Conservation (phyloP, 2,329 filamentous ascomycete species). For the Phialophora tarda region DNA sequence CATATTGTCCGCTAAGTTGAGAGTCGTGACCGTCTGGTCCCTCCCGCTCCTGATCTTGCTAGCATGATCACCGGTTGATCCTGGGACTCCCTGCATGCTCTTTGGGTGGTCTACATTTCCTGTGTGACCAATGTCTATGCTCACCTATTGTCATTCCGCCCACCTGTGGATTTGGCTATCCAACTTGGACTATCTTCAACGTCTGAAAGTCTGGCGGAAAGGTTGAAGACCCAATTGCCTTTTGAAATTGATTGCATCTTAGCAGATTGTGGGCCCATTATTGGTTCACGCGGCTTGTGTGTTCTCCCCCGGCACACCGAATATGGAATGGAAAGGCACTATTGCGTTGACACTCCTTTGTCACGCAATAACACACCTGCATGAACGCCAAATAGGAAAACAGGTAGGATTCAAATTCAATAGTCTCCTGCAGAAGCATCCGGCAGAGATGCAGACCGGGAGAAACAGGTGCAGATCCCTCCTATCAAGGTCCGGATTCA, state of each 20-base stretch:
- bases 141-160: neutral
- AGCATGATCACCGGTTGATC: neutral
- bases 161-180: neutral
- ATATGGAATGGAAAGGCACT: neutral
- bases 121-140: neutral
- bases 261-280: neutral
- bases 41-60: neutral
- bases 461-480: neutral
- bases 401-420: neutral
- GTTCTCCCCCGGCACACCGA: neutral
- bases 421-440: neutral
- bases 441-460: neutral
- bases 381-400: neutral
- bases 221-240: neutral
- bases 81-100: neutral
- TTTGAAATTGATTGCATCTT: neutral
- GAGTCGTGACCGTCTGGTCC: neutral
- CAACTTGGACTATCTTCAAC: neutral
- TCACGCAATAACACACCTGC: slow-evolving; percentile 11
- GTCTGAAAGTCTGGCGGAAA: neutral
- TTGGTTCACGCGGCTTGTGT: neutral
- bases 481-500: slow-evolving; percentile 3
- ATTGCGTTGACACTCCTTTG: slow-evolving; percentile 1
- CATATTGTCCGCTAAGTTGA: neutral
- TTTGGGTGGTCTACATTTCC: neutral